These are phyloP conservation scores for Withania somnifera DNA, from an alignment of 305 asterid genomes.

Conservation along the genomic window DNA sequence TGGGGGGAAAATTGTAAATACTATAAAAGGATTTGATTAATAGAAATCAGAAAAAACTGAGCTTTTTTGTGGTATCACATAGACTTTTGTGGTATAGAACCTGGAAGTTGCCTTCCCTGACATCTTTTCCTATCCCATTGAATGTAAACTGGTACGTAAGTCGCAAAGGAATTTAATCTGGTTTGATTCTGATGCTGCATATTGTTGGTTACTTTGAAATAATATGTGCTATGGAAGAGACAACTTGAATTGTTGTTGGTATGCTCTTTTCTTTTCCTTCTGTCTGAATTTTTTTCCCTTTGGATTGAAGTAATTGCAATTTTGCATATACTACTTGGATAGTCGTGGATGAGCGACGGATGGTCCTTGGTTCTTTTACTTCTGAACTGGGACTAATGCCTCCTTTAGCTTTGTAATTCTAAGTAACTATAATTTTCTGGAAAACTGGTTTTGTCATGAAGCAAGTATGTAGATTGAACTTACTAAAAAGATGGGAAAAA, in stretches of 20 bases:
- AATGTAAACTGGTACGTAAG: neutral
- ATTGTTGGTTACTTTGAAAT: neutral
- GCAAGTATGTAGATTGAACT: neutral
- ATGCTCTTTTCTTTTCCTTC: neutral
- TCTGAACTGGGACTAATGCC: neutral
- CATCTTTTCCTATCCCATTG: neutral
- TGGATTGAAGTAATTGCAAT: neutral
- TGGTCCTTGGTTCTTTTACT: neutral
- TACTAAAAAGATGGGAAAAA: neutral
- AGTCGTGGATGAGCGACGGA: neutral
- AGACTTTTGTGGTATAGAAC: neutral
- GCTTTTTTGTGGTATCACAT: neutral
- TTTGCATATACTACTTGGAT: neutral
- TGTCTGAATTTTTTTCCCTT: neutral
- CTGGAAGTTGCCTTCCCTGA: neutral
- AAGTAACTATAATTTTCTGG: neutral
- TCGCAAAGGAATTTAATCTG: neutral
- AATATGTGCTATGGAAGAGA: neutral
- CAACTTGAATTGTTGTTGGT: neutral
- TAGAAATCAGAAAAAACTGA: neutral
- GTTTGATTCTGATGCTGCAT: neutral
- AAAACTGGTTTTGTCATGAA: neutral
- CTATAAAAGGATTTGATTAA: neutral
- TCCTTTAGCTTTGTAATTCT: neutral
- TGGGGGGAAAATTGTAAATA: neutral